phyloP scores from a whole-genome alignment of 164 flowering plant species.

The Litsea cubeba region DNA sequence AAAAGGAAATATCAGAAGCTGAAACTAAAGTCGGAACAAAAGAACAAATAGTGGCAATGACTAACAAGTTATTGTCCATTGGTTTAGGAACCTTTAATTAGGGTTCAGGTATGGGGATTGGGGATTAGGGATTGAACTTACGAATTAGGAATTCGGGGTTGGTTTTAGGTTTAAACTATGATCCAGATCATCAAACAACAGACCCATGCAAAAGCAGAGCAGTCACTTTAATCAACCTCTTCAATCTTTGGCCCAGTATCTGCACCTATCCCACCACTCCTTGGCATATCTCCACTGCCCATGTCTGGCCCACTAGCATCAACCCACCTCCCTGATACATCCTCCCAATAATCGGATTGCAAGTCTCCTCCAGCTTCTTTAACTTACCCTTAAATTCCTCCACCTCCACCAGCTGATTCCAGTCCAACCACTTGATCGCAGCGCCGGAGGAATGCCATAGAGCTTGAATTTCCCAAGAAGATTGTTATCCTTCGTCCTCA shows the following conservation, averaged over 20 bases:
- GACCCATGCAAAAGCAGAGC: too few species aligned
- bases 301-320: constrained; percentile 14
- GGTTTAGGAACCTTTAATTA: too few species aligned
- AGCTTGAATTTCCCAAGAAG: constrained; percentile 23
- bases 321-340: constrained; percentile 10
- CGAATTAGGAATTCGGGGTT: too few species aligned
- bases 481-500: constrained; percentile 23
- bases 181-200: too few species aligned
- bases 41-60: too few species aligned
- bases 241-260: constrained; percentile 22
- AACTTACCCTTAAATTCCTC: constrained; percentile 8
- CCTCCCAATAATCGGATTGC: constrained; percentile 2
- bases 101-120: too few species aligned
- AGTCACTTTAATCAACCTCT: constrained; percentile 14
- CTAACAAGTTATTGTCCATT: too few species aligned
- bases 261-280: constrained; percentile 11
- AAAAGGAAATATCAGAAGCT: too few species aligned
- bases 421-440: constrained; percentile 12
- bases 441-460: constrained; percentile 31
- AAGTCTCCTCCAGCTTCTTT: constrained; percentile 8
- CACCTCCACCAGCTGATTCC: constrained; percentile 8
- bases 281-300: constrained; percentile 21
- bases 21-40: too few species aligned
- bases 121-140: too few species aligned
- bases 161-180: too few species aligned